Conservation (phyloP, 176 grass and related monocot genomes). For the Oryza australiensis region DNA sequence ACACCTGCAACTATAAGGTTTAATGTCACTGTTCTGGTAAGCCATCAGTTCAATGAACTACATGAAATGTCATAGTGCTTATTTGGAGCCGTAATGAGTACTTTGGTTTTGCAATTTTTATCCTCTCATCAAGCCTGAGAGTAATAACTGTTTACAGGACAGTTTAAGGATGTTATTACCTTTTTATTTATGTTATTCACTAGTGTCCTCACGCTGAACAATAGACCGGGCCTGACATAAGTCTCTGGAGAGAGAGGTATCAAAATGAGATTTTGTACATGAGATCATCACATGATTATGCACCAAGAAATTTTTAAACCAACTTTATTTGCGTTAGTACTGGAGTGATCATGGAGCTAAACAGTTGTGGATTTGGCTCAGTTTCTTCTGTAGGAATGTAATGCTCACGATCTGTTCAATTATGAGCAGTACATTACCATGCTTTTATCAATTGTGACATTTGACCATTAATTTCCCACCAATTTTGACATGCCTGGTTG, state of each 20-base stretch:
- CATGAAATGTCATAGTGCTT: background rate
- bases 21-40: constrained; percentile 9
- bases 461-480: background rate
- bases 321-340: background rate
- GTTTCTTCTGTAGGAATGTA: background rate
- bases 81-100: constrained; percentile 21
- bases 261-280: background rate
- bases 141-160: background rate
- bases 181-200: background rate
- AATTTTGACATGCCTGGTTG: constrained; percentile 4
- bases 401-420: background rate
- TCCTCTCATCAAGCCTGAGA: background rate
- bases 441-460: background rate
- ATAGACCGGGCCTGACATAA: background rate
- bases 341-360: background rate
- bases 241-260: background rate
- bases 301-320: background rate
- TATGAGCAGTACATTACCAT: constrained; percentile 15
- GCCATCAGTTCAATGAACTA: background rate
- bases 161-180: background rate
- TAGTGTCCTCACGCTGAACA: background rate
- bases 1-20: background rate
- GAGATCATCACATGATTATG: constrained; percentile 1
- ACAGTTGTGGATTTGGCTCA: background rate
- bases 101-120: background rate